These are phyloP conservation scores for Cudoniella acicularis DNA, from an alignment of 495 filamentous ascomycete species.

Conservation along the genomic window DNA sequence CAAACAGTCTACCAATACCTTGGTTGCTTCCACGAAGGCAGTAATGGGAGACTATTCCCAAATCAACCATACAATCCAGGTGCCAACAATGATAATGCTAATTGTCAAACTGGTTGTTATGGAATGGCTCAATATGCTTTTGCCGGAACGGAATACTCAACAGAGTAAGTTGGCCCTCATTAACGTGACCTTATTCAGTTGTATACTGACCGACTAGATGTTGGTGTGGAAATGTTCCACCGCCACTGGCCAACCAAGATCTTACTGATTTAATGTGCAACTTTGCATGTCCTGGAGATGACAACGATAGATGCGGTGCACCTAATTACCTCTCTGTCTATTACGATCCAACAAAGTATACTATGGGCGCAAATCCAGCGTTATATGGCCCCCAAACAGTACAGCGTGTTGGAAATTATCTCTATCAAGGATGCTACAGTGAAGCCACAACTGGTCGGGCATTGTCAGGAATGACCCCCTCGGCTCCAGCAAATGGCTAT, in stretches of 20 bases:
- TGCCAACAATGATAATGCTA: slow-evolving; percentile 10
- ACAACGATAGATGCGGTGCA: slow-evolving; percentile 39
- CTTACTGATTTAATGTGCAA: slow-evolving; percentile 16
- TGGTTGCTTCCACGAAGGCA: background rate
- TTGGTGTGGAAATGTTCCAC: slow-evolving; percentile 29
- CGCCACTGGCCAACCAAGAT: slow-evolving; percentile 22
- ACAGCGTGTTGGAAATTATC: slow-evolving; percentile 35
- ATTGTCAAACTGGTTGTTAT: slow-evolving; percentile 18
- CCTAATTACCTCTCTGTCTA: slow-evolving; percentile 16
- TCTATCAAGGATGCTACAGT: slow-evolving; percentile 41
- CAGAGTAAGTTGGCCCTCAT: background rate
- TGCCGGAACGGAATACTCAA: slow-evolving; percentile 22
- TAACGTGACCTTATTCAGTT: background rate
- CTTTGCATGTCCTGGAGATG: slow-evolving; percentile 43
- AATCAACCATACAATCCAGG: slow-evolving; percentile 11
- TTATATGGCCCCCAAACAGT: slow-evolving; percentile 13
- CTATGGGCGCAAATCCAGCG: slow-evolving; percentile 5
- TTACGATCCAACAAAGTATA: slow-evolving; percentile 15
- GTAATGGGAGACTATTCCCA: slow-evolving; percentile 16
- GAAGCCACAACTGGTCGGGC: slow-evolving; percentile 29
- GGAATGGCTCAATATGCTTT: slow-evolving; percentile 3
- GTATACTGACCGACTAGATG: slow-evolving; percentile 1
- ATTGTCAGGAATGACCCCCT: background rate
- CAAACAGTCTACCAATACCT: slow-evolving; percentile 19
- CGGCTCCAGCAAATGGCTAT: slow-evolving; percentile 16